phyloP scores from a whole-genome alignment of 129 eudicot genomes.

The Oenanthe sinensis region DNA sequence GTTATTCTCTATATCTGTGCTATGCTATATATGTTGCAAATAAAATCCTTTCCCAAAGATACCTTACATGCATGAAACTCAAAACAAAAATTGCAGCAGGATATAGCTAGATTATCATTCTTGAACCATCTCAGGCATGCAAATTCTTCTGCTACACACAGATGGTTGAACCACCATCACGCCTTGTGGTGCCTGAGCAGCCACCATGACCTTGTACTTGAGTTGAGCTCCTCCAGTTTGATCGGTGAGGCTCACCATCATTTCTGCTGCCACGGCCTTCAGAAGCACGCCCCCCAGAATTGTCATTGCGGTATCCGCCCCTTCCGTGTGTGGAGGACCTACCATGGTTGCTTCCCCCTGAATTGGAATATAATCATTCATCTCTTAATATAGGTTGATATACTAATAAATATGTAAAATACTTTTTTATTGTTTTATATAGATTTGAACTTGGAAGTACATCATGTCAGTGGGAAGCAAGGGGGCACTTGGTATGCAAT shows the following conservation, averaged over 20 bases:
- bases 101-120: neutral
- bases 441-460: too few species aligned
- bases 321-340: neutral
- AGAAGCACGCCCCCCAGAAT: neutral
- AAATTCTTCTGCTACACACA: neutral
- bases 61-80: neutral
- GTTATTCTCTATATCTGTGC: neutral
- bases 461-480: neutral
- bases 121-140: neutral
- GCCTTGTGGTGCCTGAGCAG: too few species aligned
- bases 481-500: neutral
- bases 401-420: neutral
- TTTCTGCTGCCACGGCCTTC: slow-evolving; percentile 4
- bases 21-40: neutral
- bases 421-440: neutral
- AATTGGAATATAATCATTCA: neutral
- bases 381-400: neutral
- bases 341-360: slow-evolving; percentile 3
- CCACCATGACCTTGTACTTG: neutral
- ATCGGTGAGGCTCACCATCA: neutral
- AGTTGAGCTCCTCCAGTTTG: neutral
- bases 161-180: neutral
- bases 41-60: neutral
- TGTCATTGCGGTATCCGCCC: neutral
- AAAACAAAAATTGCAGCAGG: neutral